Conservation (phyloP, 768 basidiomycete genomes). For the Pseudohyphozyma bogoriensis region DNA sequence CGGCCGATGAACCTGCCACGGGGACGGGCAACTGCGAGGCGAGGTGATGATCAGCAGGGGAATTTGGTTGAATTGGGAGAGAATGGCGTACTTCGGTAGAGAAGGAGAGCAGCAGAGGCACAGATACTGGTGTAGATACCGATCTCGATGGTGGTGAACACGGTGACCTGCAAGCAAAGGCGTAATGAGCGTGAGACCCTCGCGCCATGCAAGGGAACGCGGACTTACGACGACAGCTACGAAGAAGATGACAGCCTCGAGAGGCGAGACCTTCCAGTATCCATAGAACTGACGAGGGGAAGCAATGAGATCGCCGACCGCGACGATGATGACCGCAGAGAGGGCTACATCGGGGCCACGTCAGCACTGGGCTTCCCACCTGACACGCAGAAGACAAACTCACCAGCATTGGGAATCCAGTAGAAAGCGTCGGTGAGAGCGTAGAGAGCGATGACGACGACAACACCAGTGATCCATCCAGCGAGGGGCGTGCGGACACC, state of each 20-base stretch:
- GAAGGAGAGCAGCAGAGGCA: constrained; percentile 66
- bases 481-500: constrained; percentile 93
- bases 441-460: constrained; percentile 88
- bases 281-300: constrained; percentile 68
- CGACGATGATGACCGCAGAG: constrained; percentile 67
- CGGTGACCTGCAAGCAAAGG: background rate
- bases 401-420: constrained; percentile 6
- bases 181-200: constrained; percentile 74
- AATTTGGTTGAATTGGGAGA: too few species aligned
- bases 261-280: constrained; percentile 87
- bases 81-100: constrained; percentile 48
- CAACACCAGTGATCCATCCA: constrained; percentile 70
- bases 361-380: background rate
- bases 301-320: constrained; percentile 57
- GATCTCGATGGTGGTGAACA: constrained; percentile 47
- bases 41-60: too few species aligned
- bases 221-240: constrained; percentile 40
- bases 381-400: background rate
- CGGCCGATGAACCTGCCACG: constrained; percentile 84
- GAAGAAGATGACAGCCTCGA: constrained; percentile 48
- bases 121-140: constrained; percentile 45
- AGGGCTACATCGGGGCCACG: constrained; percentile 47
- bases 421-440: constrained; percentile 58
- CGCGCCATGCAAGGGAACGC: constrained; percentile 53
- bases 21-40: constrained; percentile 73